Evolutionary conservation across 2,329 filamentous ascomycete genomes (phyloP).

Genomic region (Xenosphaeropsis pyriputrescens): DNA sequence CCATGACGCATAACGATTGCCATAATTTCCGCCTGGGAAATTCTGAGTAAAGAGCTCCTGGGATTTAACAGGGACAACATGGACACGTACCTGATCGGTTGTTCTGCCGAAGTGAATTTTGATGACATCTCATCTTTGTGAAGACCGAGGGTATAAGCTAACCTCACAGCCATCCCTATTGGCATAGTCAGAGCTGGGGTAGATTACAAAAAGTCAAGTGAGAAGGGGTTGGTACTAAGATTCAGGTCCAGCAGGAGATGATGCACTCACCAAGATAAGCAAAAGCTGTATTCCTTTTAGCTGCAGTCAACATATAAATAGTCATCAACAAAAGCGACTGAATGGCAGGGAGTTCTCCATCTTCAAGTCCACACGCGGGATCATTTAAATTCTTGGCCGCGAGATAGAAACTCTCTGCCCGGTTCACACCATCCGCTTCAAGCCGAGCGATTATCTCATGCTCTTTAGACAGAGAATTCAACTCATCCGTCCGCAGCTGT

Average conservation of each 20-base stretch:
- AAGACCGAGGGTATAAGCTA: conserved; percentile 44
- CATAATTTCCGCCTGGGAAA: conserved; percentile 37
- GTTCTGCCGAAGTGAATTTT: conserved; percentile 30
- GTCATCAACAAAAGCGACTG: conserved; percentile 47
- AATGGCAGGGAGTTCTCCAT: conserved; percentile 47
- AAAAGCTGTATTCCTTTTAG: conserved; percentile 46
- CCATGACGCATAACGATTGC: conserved; percentile 48
- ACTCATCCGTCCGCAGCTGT: conserved; percentile 3
- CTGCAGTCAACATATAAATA: conserved; percentile 44
- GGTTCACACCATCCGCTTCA: conserved; percentile 1
- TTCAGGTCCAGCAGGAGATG: too few relatives aligned
- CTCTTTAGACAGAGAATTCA: background rate
- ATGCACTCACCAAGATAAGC: conserved; percentile 35
- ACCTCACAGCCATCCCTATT: conserved; percentile 44
- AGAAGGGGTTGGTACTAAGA: too few relatives aligned
- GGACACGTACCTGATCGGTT: conserved; percentile 12
- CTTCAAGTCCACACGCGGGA: conserved; percentile 26
- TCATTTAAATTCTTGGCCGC: conserved; percentile 5
- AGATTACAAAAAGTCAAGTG: too few relatives aligned
- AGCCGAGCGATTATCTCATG: conserved; percentile 3
- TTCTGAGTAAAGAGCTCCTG: background rate
- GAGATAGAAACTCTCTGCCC: conserved; percentile 6
- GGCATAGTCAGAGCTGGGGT: background rate
- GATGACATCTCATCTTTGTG: conserved; percentile 42
- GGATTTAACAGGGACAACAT: background rate